These are phyloP conservation scores for Phylloporus scabripes DNA, from an alignment of 768 basidiomycete genomes.

Conservation along the genomic window DNA sequence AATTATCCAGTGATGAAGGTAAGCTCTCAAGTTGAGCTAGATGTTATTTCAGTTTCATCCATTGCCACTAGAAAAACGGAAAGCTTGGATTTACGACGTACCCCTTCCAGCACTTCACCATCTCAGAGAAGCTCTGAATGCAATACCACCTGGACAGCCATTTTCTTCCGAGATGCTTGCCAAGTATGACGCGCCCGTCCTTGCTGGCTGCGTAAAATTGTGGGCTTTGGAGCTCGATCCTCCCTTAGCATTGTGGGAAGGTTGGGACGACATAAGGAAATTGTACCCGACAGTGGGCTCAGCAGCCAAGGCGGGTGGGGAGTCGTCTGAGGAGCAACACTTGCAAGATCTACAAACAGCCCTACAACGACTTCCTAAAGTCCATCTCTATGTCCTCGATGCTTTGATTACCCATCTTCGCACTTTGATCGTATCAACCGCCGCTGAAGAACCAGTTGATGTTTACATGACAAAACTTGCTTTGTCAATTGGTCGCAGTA, in stretches of 20 bases:
- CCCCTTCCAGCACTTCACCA: constrained; percentile 80
- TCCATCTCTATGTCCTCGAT: constrained; percentile 79
- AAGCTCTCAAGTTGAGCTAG: constrained; percentile 18
- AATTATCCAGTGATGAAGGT: constrained; percentile 61
- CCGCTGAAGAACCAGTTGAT: constrained; percentile 65
- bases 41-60: neutral
- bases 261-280: constrained; percentile 87
- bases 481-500: constrained; percentile 80
- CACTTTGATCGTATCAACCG: constrained; percentile 68
- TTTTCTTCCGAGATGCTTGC: constrained; percentile 52
- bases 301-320: constrained; percentile 46
- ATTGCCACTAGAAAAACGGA: constrained; percentile 63
- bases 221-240: constrained; percentile 92
- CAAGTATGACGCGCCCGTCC: constrained; percentile 79
- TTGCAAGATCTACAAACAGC: constrained; percentile 56
- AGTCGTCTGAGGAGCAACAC: constrained; percentile 51
- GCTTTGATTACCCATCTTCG: constrained; percentile 66
- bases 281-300: constrained; percentile 79
- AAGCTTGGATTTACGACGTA: constrained; percentile 93
- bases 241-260: constrained; percentile 78
- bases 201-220: constrained; percentile 80
- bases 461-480: constrained; percentile 85
- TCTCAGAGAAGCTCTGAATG: constrained; percentile 80
- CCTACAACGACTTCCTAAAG: constrained; percentile 65
- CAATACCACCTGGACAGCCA: constrained; percentile 45